Evolutionary conservation across 2,329 filamentous ascomycete genomes (phyloP).

Genomic region (Aspergillus sp.): DNA sequence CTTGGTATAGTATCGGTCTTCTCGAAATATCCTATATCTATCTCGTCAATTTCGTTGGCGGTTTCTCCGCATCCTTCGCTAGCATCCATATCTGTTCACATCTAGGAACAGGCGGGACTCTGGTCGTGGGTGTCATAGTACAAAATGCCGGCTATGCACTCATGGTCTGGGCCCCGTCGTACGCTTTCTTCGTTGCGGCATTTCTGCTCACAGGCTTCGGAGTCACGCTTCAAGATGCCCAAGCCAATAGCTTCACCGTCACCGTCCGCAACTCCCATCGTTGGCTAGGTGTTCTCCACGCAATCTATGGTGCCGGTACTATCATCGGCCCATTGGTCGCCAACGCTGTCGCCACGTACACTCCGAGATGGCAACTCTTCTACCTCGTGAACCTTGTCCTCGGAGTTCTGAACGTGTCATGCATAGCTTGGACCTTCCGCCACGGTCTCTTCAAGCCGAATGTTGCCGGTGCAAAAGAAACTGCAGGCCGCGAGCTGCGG

Average conservation of each 20-base stretch:
- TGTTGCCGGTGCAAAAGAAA: slow-evolving; percentile 24
- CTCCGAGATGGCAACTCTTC: slow-evolving; percentile 29
- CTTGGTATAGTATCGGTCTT: slow-evolving; percentile 27
- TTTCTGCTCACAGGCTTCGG: slow-evolving; percentile 32
- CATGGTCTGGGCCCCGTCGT: slow-evolving; percentile 30
- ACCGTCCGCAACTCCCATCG: slow-evolving; percentile 29
- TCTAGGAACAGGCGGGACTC: slow-evolving; percentile 29
- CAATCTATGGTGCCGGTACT: slow-evolving; percentile 29
- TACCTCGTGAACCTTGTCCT: slow-evolving; percentile 26
- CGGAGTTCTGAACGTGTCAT: slow-evolving; percentile 22
- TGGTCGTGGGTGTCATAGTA: slow-evolving; percentile 25
- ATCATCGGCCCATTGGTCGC: slow-evolving; percentile 28
- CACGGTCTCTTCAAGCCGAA: slow-evolving; percentile 28
- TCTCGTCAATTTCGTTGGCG: slow-evolving; percentile 29
- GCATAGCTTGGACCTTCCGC: slow-evolving; percentile 27
- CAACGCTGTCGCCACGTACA: slow-evolving; percentile 27
- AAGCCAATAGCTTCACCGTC: slow-evolving; percentile 29
- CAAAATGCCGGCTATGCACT: slow-evolving; percentile 29
- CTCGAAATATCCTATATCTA: slow-evolving; percentile 30
- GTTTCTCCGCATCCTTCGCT: slow-evolving; percentile 28
- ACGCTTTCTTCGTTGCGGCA: slow-evolving; percentile 26
- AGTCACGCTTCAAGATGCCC: slow-evolving; percentile 28
- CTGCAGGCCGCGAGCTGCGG: slow-evolving; percentile 25
- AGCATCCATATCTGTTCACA: slow-evolving; percentile 32
- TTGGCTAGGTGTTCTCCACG: slow-evolving; percentile 30